A percentile compares a stretch with the other conserved stretches of the same genome.
phyloP scores from a whole-genome alignment of 1,284 basidiomycete genomes.

The Trichosporon coremiiforme region DNA sequence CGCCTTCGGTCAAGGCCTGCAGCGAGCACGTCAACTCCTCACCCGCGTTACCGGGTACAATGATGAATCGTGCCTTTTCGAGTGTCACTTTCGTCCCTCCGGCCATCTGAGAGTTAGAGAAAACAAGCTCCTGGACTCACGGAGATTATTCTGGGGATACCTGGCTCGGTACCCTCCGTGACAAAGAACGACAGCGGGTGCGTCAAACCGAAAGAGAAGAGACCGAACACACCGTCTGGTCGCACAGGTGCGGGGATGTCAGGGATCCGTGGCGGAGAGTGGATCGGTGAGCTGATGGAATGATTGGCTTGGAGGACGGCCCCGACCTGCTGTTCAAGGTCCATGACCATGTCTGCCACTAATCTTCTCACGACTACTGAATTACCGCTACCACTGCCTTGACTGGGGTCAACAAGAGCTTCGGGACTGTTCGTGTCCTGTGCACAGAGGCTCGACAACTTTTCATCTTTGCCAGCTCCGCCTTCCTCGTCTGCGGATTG shows the following conservation, averaged over 20 bases:
- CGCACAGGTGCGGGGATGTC: not conserved
- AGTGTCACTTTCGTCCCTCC: not conserved
- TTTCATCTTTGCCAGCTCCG: too few species aligned
- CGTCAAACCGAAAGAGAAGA: not conserved
- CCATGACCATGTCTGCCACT: not conserved
- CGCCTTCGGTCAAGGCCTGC: not conserved
- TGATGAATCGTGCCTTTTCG: not conserved
- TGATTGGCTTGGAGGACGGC: conserved; percentile 1
- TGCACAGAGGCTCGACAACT: too few species aligned
- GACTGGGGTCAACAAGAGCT: not conserved
- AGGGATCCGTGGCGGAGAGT: not conserved
- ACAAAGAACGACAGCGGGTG: not conserved
- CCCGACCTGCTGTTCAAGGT: not conserved
- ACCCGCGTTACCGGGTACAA: not conserved
- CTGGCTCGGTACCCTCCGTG: not conserved
- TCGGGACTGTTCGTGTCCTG: too few species aligned
- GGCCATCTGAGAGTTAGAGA: not conserved
- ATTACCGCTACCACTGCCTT: not conserved
- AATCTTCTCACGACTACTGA: not conserved
- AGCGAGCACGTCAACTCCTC: not conserved
- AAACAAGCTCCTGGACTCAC: not conserved
- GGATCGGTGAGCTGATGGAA: not conserved
- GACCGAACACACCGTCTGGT: not conserved
- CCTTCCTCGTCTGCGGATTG: too few species aligned
- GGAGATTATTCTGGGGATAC: not conserved